Evolutionary conservation across 495 filamentous ascomycete species (phyloP), one percentile per base, ranked within the genome.

Genomic region (Cladorrhinum samala): DNA sequence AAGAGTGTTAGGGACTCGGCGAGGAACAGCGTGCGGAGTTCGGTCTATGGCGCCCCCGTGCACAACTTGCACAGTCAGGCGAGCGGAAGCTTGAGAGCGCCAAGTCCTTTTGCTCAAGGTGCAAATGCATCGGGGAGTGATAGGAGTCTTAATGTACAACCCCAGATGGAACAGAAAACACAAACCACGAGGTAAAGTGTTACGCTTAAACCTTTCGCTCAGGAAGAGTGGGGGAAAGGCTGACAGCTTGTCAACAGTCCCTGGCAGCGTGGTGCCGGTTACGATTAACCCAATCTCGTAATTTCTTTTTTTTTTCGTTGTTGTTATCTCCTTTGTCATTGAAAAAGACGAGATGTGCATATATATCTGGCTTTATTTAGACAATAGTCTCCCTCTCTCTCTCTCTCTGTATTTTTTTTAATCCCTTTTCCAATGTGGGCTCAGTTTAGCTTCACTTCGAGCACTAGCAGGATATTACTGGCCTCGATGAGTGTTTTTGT

Each of bases 211-310:
- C 3, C 14, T 0, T 21, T 5, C 16, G 1, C 13, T 33, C 49
- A 11, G 23, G 43, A 11, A 13, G 9, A 19, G 17, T 20, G n/a
- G n/a, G n/a, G n/a, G n/a, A n/a, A n/a, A 20, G 62, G 68, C 55
- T 55, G 49, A 46, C 48, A 9, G 20, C 11, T 11, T 2, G 16
- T 19, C 1, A 9, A 11, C 46, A 79, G 77, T 58, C 69, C 71
- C 21, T 81, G 77, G 77, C 77, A 81, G 62, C 70, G 75, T 52
- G 77, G 77, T 42, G 77, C 77, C 19, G 77, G 77, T 46, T 81
- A 81, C 57, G 77, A 81, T 7, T 62, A 67, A 21, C 40, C 20
- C 39, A 36, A 11, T 17, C n/a, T 24, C 13, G 19, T 46, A 2
- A 6, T 3, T 1, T 45, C 18, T 45, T 45, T 23, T 45, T 45